These are phyloP conservation scores for Akanthomyces muscarius DNA, from an alignment of 2,329 filamentous ascomycete genomes.

Conservation along the genomic window DNA sequence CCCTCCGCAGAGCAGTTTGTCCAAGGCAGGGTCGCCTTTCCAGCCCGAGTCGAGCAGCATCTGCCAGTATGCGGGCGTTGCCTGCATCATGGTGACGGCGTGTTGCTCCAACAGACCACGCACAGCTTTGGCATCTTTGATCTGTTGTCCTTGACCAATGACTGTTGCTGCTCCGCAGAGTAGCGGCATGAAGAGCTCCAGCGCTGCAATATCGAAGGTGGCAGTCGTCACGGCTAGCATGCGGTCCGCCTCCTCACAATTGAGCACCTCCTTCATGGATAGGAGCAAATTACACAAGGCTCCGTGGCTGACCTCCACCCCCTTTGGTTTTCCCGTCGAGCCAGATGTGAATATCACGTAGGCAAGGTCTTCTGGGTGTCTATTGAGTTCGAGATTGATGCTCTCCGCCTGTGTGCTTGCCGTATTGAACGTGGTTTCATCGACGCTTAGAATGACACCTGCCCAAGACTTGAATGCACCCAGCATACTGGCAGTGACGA, in stretches of 20 bases:
- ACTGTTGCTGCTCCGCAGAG: background rate
- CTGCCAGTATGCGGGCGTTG: background rate
- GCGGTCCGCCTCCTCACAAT: background rate
- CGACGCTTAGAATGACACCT: background rate
- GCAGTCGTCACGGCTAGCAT: background rate
- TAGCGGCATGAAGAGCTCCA: background rate
- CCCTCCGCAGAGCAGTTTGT: background rate
- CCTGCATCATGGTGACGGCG: background rate
- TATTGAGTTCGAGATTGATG: background rate
- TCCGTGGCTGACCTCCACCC: background rate
- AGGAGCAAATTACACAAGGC: background rate
- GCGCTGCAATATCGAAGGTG: background rate
- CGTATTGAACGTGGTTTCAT: background rate
- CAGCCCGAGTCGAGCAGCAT: background rate
- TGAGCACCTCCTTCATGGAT: background rate
- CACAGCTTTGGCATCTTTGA: background rate
- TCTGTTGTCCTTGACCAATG: background rate
- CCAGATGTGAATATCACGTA: background rate
- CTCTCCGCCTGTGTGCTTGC: background rate
- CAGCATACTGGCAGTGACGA: background rate
- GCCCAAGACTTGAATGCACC: background rate
- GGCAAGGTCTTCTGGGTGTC: background rate
- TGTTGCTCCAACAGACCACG: background rate
- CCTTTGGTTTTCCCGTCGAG: background rate
- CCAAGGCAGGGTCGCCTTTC: background rate